phyloP scores from a whole-genome alignment of 1,284 basidiomycete species.

The Malassezia equina region DNA sequence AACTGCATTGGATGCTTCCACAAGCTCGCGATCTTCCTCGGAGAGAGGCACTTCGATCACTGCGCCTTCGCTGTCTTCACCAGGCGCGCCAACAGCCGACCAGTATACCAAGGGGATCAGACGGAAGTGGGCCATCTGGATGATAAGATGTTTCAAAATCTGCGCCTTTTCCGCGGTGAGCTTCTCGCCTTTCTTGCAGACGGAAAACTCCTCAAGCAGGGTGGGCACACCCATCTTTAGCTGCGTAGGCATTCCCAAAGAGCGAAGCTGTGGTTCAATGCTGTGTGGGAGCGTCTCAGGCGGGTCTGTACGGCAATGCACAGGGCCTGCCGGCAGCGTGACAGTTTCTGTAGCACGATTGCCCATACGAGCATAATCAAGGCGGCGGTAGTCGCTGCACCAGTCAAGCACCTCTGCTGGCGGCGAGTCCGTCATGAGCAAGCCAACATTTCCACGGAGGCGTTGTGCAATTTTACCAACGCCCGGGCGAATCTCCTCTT shows the following conservation, averaged over 20 bases:
- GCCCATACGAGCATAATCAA: conserved; percentile 84
- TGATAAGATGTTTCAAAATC: conserved; percentile 44
- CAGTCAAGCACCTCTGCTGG: conserved; percentile 83
- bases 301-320: conserved; percentile 31
- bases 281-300: conserved; percentile 77
- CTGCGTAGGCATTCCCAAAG: conserved; percentile 74
- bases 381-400: conserved; percentile 80
- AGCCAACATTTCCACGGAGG: conserved; percentile 82
- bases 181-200: conserved; percentile 73
- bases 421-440: conserved; percentile 80
- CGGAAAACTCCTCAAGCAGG: conserved; percentile 60
- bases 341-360: conserved; percentile 68
- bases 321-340: conserved; percentile 57
- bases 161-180: conserved; percentile 59
- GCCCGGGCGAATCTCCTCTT: conserved; percentile 74
- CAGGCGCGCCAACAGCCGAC: conserved; percentile 28
- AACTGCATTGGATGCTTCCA: conserved; percentile 13
- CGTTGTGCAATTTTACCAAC: conserved; percentile 72
- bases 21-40: conserved; percentile 26
- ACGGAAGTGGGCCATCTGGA: conserved; percentile 40
- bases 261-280: conserved; percentile 88
- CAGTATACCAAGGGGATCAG: conserved; percentile 44
- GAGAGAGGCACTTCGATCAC: conserved; percentile 26
- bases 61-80: conserved; percentile 25
- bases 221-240: conserved; percentile 82